Percentiles rank a stretch among this genome's conserved stretches.
Evolutionary conservation across 805 yeast species (phyloP).

Genomic region (Yarrowia sp.): DNA sequence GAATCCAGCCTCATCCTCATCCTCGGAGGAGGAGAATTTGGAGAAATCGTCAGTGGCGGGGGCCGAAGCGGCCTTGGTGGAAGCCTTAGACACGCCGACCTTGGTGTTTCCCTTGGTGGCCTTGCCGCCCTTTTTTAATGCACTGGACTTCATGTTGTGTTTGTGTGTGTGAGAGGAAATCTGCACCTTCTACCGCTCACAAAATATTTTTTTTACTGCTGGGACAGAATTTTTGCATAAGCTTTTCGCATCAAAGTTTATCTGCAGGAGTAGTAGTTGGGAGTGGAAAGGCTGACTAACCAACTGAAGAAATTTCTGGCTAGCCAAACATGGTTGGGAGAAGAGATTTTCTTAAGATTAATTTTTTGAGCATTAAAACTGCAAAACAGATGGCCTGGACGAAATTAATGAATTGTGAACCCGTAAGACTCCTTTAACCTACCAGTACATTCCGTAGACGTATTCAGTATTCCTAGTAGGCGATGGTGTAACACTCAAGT

Average conservation of each 20-base stretch:
- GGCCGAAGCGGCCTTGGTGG: not conserved
- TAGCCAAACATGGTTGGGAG: too few species aligned
- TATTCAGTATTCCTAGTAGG: too few species aligned
- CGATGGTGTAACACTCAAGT: too few species aligned
- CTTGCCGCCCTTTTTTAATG: conserved; percentile 20
- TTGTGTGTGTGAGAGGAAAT: conserved; percentile 15
- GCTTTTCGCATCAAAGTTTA: conserved; percentile 2
- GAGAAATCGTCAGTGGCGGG: conserved; percentile 1
- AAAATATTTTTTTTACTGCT: conserved; percentile 9
- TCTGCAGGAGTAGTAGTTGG: not conserved
- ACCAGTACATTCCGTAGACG: too few species aligned
- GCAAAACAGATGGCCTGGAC: too few species aligned
- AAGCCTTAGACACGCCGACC: conserved; percentile 14
- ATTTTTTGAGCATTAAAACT: too few species aligned
- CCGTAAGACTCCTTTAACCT: too few species aligned
- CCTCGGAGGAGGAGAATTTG: conserved; percentile 16
- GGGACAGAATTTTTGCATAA: conserved; percentile 19
- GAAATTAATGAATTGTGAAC: too few species aligned
- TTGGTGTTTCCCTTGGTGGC: conserved; percentile 10
- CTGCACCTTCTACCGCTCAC: not conserved
- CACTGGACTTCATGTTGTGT: conserved; percentile 15
- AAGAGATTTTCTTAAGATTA: too few species aligned
- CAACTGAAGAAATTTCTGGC: too few species aligned
- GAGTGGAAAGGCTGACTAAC: not conserved
- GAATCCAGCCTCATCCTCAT: conserved; percentile 17